phyloP scores from a whole-genome alignment of 1,139 yeast genomes.

The Zygoascus hellenicus region DNA sequence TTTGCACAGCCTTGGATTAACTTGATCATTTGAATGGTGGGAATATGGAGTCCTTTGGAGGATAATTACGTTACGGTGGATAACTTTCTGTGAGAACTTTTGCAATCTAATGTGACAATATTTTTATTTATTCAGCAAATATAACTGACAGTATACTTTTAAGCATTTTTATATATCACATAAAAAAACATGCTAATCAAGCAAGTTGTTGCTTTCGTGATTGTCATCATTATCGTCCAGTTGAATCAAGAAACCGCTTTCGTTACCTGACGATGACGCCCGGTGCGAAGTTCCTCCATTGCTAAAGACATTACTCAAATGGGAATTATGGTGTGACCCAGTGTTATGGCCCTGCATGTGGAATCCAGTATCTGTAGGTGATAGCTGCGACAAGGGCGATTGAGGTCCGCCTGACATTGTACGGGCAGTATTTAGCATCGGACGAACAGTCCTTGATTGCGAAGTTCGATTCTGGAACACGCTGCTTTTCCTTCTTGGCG shows the following conservation, averaged over 20 bases:
- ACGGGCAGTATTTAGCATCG: neutral
- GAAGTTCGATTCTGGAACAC: neutral
- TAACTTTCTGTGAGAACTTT: no score
- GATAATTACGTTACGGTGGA: no score
- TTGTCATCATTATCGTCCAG: constrained; percentile 2
- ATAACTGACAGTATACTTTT: no score
- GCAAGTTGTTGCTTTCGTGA: no score
- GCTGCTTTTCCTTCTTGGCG: constrained; percentile 28
- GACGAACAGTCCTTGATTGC: constrained; percentile 1
- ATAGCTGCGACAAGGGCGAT: neutral
- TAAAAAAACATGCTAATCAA: no score
- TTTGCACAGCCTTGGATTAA: constrained; percentile 38
- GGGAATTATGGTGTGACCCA: neutral
- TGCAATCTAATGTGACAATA: no score
- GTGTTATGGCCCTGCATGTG: neutral
- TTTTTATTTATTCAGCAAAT: no score
- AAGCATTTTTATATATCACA: no score
- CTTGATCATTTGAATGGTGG: no score
- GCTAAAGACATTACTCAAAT: neutral
- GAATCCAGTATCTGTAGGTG: neutral
- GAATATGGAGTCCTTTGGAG: no score
- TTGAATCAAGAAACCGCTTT: neutral
- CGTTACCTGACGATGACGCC: neutral
- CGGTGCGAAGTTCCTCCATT: constrained; percentile 1
- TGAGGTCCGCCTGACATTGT: constrained; percentile 7